Evolutionary conservation across 768 basidiomycete genomes (phyloP).

Genomic region (Pleurotus tuber-regium): DNA sequence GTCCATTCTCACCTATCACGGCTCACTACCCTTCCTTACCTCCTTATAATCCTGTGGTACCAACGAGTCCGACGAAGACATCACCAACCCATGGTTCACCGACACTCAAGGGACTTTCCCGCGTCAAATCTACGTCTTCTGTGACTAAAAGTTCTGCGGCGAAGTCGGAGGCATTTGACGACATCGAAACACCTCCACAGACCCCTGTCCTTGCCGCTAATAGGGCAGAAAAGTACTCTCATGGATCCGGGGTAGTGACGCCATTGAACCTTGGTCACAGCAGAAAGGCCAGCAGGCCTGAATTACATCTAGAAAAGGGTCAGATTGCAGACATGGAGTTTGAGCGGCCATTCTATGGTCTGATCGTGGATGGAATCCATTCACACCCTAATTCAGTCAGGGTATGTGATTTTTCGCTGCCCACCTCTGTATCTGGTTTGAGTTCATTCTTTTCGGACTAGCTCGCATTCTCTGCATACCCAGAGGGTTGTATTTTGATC

Average conservation of each 20-base stretch:
- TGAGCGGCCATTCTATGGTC: conserved; percentile 76
- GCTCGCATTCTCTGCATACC: conserved; percentile 81
- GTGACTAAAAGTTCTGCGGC: conserved; percentile 8
- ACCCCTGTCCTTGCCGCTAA: conserved; percentile 34
- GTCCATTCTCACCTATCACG: conserved; percentile 31
- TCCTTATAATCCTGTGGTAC: conserved; percentile 1
- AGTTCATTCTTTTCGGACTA: conserved; percentile 24
- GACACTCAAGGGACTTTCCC: conserved; percentile 16
- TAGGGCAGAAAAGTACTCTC: conserved; percentile 13
- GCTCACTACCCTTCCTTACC: conserved; percentile 5
- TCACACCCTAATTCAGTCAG: conserved; percentile 88
- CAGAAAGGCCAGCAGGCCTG: conserved; percentile 27
- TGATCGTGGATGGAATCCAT: conserved; percentile 91
- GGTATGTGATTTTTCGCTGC: conserved; percentile 39
- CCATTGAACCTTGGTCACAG: conserved; percentile 19
- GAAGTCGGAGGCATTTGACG: conserved; percentile 62
- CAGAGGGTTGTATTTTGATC: conserved; percentile 84
- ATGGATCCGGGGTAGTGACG: conserved; percentile 19
- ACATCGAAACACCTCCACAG: conserved; percentile 52
- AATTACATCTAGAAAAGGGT: conserved; percentile 46
- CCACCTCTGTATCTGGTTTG: conserved; percentile 2
- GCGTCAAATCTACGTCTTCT: neutral
- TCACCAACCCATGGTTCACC: conserved; percentile 6
- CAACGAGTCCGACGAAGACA: neutral
- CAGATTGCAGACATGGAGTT: conserved; percentile 52